phyloP scores from a whole-genome alignment of 177 flowering plant genomes.

The Vitis hybrid region DNA sequence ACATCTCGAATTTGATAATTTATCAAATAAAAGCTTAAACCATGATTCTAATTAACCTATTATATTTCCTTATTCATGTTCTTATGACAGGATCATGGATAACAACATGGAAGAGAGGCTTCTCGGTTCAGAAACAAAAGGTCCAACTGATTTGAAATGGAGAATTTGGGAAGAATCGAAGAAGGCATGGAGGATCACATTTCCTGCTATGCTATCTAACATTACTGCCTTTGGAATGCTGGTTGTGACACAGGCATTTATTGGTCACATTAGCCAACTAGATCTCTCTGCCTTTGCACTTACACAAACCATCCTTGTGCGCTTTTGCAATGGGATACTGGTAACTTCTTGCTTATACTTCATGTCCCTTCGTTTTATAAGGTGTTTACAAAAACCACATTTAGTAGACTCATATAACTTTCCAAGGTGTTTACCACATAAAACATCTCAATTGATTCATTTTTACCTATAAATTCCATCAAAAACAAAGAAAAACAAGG shows the following conservation, averaged over 20 bases:
- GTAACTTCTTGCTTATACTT: conserved; percentile 11
- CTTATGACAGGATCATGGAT: no score
- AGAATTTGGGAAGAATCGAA: conserved; percentile 28
- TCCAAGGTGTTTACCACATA: no score
- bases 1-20: no score
- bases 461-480: no score
- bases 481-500: no score
- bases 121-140: conserved; percentile 6
- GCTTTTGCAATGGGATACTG: conserved; percentile 33
- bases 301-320: conserved; percentile 26
- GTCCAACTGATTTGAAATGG: conserved; percentile 6
- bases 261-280: conserved; percentile 24
- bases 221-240: conserved; percentile 27
- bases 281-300: conserved; percentile 42
- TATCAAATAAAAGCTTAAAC: no score
- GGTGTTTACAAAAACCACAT: no score
- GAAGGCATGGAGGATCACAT: conserved; percentile 29
- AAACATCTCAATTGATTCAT: no score
- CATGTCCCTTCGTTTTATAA: no score
- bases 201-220: conserved; percentile 28
- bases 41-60: no score
- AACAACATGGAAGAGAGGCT: conserved; percentile 16
- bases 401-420: no score
- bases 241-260: conserved; percentile 29
- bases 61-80: no score